A percentile compares a stretch with the other conserved stretches of the same genome.
Evolutionary conservation across 192 early-diverging fungal genomes (phyloP).

Genomic region (Thamnidium elegans): DNA sequence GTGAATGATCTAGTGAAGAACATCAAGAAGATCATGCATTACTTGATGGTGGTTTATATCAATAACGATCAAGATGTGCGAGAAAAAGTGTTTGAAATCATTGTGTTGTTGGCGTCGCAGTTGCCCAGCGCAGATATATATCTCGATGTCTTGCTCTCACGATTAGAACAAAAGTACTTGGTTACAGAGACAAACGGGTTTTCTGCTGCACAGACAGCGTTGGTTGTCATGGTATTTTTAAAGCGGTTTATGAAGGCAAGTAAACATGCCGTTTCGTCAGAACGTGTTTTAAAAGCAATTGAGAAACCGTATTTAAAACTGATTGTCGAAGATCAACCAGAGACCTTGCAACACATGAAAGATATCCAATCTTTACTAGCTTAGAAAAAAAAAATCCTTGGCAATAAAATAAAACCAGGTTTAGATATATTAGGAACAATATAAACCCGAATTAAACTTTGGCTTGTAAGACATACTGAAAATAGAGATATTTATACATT

Average conservation of each 20-base stretch:
- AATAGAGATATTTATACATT: no score
- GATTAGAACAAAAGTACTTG: not conserved
- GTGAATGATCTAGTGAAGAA: slow-evolving; percentile 1
- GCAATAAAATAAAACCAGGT: no score
- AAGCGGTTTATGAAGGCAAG: not conserved
- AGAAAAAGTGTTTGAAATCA: not conserved
- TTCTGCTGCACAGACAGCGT: not conserved
- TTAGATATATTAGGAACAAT: no score
- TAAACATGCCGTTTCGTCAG: no score
- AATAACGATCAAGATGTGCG: not conserved
- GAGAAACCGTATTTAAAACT: not conserved
- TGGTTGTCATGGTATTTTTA: not conserved
- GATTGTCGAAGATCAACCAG: no score
- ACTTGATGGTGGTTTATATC: slow-evolving; percentile 3
- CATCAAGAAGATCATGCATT: slow-evolving; percentile 7
- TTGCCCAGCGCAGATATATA: slow-evolving; percentile 4
- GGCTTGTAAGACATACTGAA: no score
- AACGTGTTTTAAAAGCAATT: not conserved
- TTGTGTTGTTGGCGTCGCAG: not conserved
- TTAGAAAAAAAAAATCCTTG: no score
- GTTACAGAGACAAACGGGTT: not conserved
- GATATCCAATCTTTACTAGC: no score
- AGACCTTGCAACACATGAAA: no score
- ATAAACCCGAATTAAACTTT: no score
- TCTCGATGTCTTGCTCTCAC: not conserved